phyloP scores from a whole-genome alignment of 352 stramenopile genomes.

The Pythium folliculosum region DNA sequence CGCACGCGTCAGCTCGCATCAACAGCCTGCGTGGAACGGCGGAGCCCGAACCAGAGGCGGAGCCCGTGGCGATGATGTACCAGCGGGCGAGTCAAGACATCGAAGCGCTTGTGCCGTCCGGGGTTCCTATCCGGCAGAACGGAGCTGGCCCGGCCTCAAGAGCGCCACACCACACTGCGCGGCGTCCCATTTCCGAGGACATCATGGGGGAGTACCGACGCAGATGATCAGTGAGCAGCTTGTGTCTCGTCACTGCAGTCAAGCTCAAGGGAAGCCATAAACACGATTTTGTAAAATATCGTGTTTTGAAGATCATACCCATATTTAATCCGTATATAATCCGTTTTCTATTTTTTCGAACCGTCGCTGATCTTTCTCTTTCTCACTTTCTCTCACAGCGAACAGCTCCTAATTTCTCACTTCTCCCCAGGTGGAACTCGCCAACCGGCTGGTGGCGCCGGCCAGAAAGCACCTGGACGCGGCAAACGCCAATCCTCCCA shows the following conservation, averaged over 20 bases:
- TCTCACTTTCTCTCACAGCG: not conserved
- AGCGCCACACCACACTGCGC: not conserved
- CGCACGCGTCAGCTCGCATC: not conserved
- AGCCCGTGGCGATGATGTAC: constrained; percentile 19
- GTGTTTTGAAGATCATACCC: not conserved
- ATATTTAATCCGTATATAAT: constrained; percentile 18
- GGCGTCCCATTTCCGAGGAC: constrained; percentile 18
- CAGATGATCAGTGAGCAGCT: not conserved
- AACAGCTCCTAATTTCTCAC: not conserved
- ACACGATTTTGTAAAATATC: not conserved
- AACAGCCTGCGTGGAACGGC: not conserved
- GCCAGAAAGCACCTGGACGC: too few relatives aligned
- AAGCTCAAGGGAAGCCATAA: not conserved
- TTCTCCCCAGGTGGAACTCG: too few relatives aligned
- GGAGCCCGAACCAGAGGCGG: constrained; percentile 20
- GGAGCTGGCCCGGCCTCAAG: not conserved
- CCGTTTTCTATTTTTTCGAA: constrained; percentile 19
- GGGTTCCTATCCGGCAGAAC: constrained; percentile 9
- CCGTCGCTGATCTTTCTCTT: not conserved
- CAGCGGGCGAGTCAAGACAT: constrained; percentile 16
- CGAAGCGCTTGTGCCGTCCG: constrained; percentile 9
- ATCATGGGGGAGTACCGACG: constrained; percentile 21
- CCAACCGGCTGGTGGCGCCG: too few relatives aligned
- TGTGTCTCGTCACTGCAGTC: too few relatives aligned
- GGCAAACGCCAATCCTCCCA: too few relatives aligned